Percentiles rank a stretch among this genome's conserved stretches.
Conservation (phyloP, 164 flowering plant species). For the Stephania yunnanensis region DNA sequence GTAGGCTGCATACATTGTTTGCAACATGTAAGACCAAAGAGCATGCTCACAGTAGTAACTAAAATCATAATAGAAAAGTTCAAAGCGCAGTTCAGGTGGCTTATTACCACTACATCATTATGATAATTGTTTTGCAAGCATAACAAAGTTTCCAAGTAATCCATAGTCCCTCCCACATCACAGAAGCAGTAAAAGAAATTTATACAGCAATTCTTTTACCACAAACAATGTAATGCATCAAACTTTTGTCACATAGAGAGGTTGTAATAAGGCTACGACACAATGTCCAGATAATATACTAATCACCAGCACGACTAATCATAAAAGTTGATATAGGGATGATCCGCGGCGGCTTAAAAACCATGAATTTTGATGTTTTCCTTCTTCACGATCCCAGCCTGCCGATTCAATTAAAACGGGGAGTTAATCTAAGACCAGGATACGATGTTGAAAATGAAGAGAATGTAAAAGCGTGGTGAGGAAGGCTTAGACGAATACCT, state of each 20-base stretch:
- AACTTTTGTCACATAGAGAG: neutral
- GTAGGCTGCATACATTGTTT: too few relatives aligned
- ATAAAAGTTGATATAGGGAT: neutral
- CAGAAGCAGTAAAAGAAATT: neutral
- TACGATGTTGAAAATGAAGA: neutral
- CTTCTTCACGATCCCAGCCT: constrained; percentile 55
- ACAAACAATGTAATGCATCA: neutral
- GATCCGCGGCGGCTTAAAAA: constrained; percentile 20
- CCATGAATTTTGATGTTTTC: constrained; percentile 51
- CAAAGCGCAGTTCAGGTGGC: neutral
- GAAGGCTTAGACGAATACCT: constrained; percentile 15
- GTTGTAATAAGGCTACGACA: neutral
- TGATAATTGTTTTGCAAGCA: neutral
- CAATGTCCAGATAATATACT: neutral
- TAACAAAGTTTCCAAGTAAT: neutral
- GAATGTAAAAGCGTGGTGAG: neutral
- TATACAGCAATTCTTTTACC: constrained; percentile 3
- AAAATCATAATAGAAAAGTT: too few relatives aligned
- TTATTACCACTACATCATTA: neutral
- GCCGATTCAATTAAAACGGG: neutral
- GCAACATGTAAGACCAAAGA: too few relatives aligned
- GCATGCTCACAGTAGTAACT: too few relatives aligned
- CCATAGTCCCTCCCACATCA: neutral
- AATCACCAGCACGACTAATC: neutral
- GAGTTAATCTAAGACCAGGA: neutral